phyloP scores from a whole-genome alignment of 306 rosid genomes.

The Cercis canadensis region DNA sequence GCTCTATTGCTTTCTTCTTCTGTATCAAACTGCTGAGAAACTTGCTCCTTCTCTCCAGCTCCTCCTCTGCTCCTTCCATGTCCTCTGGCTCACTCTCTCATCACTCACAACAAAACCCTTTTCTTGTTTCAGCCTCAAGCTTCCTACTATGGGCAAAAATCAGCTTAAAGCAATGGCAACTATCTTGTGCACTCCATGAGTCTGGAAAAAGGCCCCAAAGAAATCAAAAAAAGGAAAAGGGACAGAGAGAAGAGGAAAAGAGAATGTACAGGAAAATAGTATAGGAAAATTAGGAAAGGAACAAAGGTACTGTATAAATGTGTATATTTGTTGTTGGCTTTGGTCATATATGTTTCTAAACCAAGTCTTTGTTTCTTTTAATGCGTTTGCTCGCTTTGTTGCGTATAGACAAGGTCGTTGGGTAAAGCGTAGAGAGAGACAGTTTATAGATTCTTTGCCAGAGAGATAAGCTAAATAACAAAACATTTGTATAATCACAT shows the following conservation, averaged over 20 bases:
- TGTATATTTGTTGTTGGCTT: neutral
- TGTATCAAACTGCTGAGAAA: constrained; percentile 73
- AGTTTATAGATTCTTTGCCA: neutral
- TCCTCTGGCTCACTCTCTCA: constrained; percentile 38
- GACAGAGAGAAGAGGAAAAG: constrained; percentile 4
- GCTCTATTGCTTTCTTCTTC: constrained; percentile 83
- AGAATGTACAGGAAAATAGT: neutral
- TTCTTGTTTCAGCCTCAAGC: constrained; percentile 7
- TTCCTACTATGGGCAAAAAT: neutral
- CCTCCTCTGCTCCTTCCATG: constrained; percentile 83
- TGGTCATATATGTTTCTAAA: neutral
- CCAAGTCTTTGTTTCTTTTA: constrained; percentile 23
- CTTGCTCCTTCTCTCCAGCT: constrained; percentile 88
- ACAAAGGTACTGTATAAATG: constrained; percentile 41
- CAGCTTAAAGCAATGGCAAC: constrained; percentile 42
- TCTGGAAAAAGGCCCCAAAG: constrained; percentile 40
- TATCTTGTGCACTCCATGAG: constrained; percentile 40
- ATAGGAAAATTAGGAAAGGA: constrained; percentile 20
- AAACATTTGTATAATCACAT: too few relatives aligned
- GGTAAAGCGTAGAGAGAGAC: neutral
- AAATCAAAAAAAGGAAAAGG: constrained; percentile 11
- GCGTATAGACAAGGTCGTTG: constrained; percentile 37
- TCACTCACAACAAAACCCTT: constrained; percentile 30
- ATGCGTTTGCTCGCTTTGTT: constrained; percentile 25
- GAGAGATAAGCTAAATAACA: too few relatives aligned